phyloP scores from a whole-genome alignment of 352 stramenopile genomes.

The Pythium folliculosum region DNA sequence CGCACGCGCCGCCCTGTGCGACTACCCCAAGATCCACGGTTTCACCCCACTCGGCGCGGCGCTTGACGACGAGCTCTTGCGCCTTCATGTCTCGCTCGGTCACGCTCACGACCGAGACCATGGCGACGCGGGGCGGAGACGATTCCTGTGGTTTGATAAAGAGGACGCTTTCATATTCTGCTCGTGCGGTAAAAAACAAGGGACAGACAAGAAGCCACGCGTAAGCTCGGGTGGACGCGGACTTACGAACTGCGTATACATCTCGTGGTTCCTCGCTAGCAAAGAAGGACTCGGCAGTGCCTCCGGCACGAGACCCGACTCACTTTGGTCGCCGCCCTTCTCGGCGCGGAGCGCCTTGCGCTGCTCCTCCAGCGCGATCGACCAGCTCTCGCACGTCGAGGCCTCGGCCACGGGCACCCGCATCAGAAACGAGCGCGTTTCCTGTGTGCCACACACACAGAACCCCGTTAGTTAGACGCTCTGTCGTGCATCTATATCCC shows the following conservation, averaged over 20 bases:
- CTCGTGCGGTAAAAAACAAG: slow-evolving; percentile 11
- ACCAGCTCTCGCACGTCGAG: slow-evolving; percentile 86
- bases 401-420: slow-evolving; percentile 59
- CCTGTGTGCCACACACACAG: slow-evolving; percentile 28
- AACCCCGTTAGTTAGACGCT: neutral
- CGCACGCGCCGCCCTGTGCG: slow-evolving; percentile 69
- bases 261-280: slow-evolving; percentile 73
- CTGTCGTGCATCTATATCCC: neutral
- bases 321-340: slow-evolving; percentile 49
- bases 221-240: slow-evolving; percentile 17
- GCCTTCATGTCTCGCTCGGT: slow-evolving; percentile 61
- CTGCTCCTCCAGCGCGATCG: slow-evolving; percentile 82
- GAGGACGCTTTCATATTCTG: slow-evolving; percentile 79
- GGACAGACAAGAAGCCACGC: slow-evolving; percentile 26
- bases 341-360: slow-evolving; percentile 66
- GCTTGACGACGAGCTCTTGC: slow-evolving; percentile 69
- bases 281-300: slow-evolving; percentile 68
- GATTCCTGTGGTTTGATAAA: slow-evolving; percentile 72
- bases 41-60: slow-evolving; percentile 69
- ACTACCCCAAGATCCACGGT: slow-evolving; percentile 76
- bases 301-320: slow-evolving; percentile 42
- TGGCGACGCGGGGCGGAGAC: slow-evolving; percentile 64
- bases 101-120: slow-evolving; percentile 74
- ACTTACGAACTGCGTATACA: slow-evolving; percentile 85
- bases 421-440: slow-evolving; percentile 80